phyloP scores from a whole-genome alignment of 257 asterid genomes.

The Rhazya stricta region DNA sequence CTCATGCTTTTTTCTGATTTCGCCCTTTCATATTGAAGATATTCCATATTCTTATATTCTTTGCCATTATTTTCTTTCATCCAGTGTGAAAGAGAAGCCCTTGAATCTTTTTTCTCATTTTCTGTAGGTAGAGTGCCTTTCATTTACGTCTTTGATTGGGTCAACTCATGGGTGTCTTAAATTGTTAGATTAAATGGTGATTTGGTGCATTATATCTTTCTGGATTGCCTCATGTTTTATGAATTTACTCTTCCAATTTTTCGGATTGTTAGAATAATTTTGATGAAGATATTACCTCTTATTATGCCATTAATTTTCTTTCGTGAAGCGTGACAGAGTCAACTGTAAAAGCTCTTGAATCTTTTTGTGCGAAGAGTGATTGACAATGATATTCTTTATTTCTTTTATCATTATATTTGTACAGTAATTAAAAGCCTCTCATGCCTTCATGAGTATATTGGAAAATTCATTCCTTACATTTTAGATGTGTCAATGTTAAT shows the following conservation, averaged over 20 bases:
- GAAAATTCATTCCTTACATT: not conserved
- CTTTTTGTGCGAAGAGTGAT: constrained; percentile 6
- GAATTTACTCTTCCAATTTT: not conserved
- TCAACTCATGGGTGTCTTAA: not conserved
- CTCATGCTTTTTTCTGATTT: not conserved
- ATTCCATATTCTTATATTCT: not conserved
- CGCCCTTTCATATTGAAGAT: not conserved
- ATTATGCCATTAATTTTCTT: not conserved
- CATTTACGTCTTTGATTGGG: constrained; percentile 9
- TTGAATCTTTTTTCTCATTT: not conserved
- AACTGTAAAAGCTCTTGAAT: constrained; percentile 2
- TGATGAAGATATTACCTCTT: not conserved
- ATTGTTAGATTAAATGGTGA: constrained; percentile 3
- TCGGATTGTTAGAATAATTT: not conserved
- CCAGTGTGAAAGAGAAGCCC: not conserved
- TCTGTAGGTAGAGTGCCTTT: constrained; percentile 6
- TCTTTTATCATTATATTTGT: not conserved
- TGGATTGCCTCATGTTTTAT: constrained; percentile 4
- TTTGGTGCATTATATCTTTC: not conserved
- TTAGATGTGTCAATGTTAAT: constrained; percentile 1
- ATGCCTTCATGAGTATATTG: constrained; percentile 1
- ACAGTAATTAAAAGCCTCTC: not conserved
- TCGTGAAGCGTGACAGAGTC: not conserved
- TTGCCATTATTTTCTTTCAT: not conserved
- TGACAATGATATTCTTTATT: not conserved